A percentile compares a stretch with the other conserved stretches of the same genome.
These are phyloP conservation scores for Xylaria sp. DNA, from an alignment of 2,329 filamentous ascomycete species.

Conservation along the genomic window DNA sequence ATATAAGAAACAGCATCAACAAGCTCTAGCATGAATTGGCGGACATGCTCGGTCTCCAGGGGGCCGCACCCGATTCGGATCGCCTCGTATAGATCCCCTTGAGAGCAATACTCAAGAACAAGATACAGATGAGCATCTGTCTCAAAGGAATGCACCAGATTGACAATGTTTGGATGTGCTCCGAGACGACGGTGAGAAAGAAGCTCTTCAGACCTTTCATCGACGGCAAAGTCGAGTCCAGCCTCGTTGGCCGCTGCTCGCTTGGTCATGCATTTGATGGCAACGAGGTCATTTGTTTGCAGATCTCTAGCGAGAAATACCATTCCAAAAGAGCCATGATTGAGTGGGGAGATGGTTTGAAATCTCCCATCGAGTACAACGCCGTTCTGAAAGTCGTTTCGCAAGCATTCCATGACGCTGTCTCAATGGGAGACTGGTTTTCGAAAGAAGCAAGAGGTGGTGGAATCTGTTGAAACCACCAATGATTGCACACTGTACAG, in stretches of 20 bases:
- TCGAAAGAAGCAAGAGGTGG: slow-evolving; percentile 38
- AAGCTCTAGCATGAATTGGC: slow-evolving; percentile 95
- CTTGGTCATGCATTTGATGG: slow-evolving; percentile 97
- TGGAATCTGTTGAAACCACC: slow-evolving; percentile 33
- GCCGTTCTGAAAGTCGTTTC: slow-evolving; percentile 78
- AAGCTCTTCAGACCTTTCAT: slow-evolving; percentile 83
- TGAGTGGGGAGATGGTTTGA: slow-evolving; percentile 89
- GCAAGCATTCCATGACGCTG: slow-evolving; percentile 79
- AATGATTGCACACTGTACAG: slow-evolving; percentile 39
- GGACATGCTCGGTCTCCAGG: slow-evolving; percentile 92
- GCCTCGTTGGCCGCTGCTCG: slow-evolving; percentile 65
- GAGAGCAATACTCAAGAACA: slow-evolving; percentile 92
- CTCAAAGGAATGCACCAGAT: slow-evolving; percentile 88
- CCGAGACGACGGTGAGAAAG: slow-evolving; percentile 80
- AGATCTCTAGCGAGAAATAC: slow-evolving; percentile 91
- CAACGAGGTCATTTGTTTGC: slow-evolving; percentile 77
- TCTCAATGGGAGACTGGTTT: slow-evolving; percentile 45
- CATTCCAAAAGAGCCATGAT: slow-evolving; percentile 98
- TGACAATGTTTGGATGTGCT: slow-evolving; percentile 89
- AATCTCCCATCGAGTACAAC: slow-evolving; percentile 88
- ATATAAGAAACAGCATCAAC: slow-evolving; percentile 89
- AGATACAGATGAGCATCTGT: slow-evolving; percentile 88
- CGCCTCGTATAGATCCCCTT: slow-evolving; percentile 96
- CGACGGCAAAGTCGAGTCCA: slow-evolving; percentile 70
- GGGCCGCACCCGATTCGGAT: slow-evolving; percentile 89